Evolutionary conservation across 345 rosid species (phyloP).

Genomic region (Eucalyptus cloeziana): DNA sequence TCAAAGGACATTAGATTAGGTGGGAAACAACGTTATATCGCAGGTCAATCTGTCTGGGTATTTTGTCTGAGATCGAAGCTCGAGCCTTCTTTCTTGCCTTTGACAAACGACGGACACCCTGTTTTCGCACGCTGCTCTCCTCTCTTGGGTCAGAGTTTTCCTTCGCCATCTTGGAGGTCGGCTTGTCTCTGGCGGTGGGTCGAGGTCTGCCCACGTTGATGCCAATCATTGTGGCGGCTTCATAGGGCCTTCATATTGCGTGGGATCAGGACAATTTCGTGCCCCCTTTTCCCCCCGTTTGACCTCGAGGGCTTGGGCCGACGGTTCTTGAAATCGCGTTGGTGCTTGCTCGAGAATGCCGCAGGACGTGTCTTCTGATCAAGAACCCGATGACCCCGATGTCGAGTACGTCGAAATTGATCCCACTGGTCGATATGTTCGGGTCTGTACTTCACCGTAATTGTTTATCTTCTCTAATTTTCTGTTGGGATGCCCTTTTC

Average conservation of each 20-base stretch:
- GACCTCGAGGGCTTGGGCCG: neutral
- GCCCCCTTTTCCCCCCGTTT: neutral
- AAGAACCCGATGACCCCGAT: slow-evolving; percentile 53
- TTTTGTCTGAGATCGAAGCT: neutral
- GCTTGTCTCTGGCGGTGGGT: neutral
- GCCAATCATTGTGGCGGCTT: neutral
- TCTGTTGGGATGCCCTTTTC: neutral
- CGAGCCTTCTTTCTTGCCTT: neutral
- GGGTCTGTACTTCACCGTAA: slow-evolving; percentile 35
- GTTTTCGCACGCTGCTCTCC: neutral
- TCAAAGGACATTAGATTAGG: neutral
- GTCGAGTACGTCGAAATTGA: slow-evolving; percentile 70
- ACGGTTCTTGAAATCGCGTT: neutral
- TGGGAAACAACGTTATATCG: neutral
- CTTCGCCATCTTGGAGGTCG: neutral
- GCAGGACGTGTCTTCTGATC: slow-evolving; percentile 39
- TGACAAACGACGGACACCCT: neutral
- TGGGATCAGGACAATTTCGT: neutral
- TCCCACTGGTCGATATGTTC: slow-evolving; percentile 81
- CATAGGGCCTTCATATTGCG: neutral
- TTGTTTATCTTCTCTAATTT: neutral
- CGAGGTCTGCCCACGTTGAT: neutral
- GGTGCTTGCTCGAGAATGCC: slow-evolving; percentile 27
- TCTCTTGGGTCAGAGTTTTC: neutral
- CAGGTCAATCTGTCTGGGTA: neutral